Evolutionary conservation across 192 early-diverging fungal genomes (phyloP).

Genomic region (Powellomyces hirtus): DNA sequence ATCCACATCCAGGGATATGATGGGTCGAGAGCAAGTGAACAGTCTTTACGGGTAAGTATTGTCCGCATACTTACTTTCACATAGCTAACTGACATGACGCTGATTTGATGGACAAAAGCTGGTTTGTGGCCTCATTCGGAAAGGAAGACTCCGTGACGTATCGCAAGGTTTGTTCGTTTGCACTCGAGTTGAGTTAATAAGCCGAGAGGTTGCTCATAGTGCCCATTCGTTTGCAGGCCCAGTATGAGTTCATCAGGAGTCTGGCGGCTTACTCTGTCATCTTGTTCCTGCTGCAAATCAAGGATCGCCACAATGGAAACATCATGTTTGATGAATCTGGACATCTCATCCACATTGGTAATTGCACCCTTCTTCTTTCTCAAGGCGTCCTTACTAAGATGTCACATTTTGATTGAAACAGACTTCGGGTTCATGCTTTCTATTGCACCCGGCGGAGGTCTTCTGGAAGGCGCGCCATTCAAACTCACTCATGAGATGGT

Average conservation of each 20-base stretch:
- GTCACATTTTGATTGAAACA: too few relatives aligned
- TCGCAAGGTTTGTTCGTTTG: too few relatives aligned
- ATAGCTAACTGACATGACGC: background rate
- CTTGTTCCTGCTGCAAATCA: slow-evolving; percentile 93
- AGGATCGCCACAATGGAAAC: slow-evolving; percentile 99
- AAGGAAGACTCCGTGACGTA: slow-evolving; percentile 84
- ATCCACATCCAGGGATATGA: slow-evolving; percentile 94
- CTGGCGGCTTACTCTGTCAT: slow-evolving; percentile 95
- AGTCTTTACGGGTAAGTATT: slow-evolving; percentile 75
- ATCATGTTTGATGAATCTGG: slow-evolving; percentile 98
- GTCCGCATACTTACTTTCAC: background rate
- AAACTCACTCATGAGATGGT: slow-evolving; percentile 98
- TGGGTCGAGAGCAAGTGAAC: slow-evolving; percentile 98
- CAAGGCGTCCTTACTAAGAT: too few relatives aligned
- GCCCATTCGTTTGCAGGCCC: too few relatives aligned
- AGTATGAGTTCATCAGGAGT: slow-evolving; percentile 91
- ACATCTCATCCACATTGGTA: slow-evolving; percentile 94
- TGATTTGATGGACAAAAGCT: too few relatives aligned
- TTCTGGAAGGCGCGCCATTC: slow-evolving; percentile 94
- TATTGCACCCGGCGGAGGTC: slow-evolving; percentile 97
- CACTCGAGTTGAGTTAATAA: too few relatives aligned
- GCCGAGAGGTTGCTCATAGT: too few relatives aligned
- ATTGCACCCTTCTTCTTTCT: slow-evolving; percentile 2
- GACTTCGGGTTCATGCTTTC: slow-evolving; percentile 99
- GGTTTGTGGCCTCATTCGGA: slow-evolving; percentile 91